These are phyloP conservation scores for Pestalotiopsis sp. DNA, from an alignment of 2,329 filamentous ascomycete genomes.

Conservation along the genomic window DNA sequence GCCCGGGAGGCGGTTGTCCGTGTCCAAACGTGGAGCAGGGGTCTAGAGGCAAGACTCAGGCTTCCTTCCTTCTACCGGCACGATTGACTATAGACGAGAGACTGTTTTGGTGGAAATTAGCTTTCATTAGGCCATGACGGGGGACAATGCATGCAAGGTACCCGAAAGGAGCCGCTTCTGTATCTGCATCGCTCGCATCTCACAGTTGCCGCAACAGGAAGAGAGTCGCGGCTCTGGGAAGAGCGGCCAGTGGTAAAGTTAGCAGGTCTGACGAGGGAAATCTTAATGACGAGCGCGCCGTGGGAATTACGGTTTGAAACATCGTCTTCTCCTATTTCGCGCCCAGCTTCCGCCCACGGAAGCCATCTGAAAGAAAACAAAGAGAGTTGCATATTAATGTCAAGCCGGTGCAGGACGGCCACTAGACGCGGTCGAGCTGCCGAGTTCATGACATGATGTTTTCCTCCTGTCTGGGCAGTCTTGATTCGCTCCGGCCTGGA, in stretches of 20 bases:
- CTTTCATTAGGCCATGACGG: neutral
- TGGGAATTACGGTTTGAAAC: neutral
- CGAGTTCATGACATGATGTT: neutral
- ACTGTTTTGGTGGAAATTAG: neutral
- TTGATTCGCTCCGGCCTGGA: neutral
- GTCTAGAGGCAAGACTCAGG: neutral
- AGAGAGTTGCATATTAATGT: neutral
- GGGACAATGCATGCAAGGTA: neutral
- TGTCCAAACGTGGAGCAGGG: neutral
- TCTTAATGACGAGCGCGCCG: neutral
- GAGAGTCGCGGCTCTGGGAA: neutral
- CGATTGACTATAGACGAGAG: neutral
- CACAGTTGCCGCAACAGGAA: neutral
- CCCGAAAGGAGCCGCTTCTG: neutral
- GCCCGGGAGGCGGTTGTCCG: neutral
- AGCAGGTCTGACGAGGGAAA: neutral
- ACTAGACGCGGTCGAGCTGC: neutral
- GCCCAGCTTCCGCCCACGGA: neutral
- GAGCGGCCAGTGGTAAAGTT: neutral
- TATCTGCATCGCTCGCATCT: neutral
- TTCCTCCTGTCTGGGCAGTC: neutral
- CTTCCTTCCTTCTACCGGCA: neutral
- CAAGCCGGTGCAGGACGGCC: neutral
- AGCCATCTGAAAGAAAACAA: neutral
- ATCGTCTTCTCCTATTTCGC: neutral